phyloP scores from a whole-genome alignment of 192 early-diverging fungal species.

The Coemansia biformis region DNA sequence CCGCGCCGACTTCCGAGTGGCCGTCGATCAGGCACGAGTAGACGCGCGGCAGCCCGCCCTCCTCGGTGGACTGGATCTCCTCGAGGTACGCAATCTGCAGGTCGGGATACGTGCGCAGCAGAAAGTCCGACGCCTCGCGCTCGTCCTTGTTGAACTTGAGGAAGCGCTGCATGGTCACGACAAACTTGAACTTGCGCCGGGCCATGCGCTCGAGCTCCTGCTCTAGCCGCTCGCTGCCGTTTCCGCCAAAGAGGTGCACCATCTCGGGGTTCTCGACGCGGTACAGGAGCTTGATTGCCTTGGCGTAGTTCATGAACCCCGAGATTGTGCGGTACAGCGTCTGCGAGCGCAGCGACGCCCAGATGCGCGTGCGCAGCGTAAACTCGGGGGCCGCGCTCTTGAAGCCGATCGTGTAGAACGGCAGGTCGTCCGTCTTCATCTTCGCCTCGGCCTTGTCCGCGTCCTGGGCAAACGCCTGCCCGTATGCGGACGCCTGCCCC shows the following conservation, averaged over 20 bases:
- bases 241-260: slow-evolving; percentile 58
- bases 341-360: slow-evolving; percentile 81
- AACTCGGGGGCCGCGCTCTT: slow-evolving; percentile 77
- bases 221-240: slow-evolving; percentile 62
- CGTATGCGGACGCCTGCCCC: slow-evolving; percentile 48
- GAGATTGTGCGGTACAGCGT: slow-evolving; percentile 82
- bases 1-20: slow-evolving; percentile 57
- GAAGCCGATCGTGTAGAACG: slow-evolving; percentile 78
- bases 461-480: slow-evolving; percentile 49
- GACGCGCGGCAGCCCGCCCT: slow-evolving; percentile 57
- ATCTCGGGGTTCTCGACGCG: slow-evolving; percentile 76
- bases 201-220: slow-evolving; percentile 64
- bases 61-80: slow-evolving; percentile 57
- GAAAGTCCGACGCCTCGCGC: slow-evolving; percentile 67
- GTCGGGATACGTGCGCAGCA: slow-evolving; percentile 69
- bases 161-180: slow-evolving; percentile 81
- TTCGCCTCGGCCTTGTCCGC: slow-evolving; percentile 57
- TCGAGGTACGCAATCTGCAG: slow-evolving; percentile 78
- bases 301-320: slow-evolving; percentile 84
- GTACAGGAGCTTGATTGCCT: slow-evolving; percentile 75
- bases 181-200: slow-evolving; percentile 74
- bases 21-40: slow-evolving; percentile 73
- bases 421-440: slow-evolving; percentile 69
- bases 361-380: slow-evolving; percentile 78
- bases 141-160: slow-evolving; percentile 73